phyloP scores from a whole-genome alignment of 192 early-diverging fungal species.

The Geosiphon pyriformis region DNA sequence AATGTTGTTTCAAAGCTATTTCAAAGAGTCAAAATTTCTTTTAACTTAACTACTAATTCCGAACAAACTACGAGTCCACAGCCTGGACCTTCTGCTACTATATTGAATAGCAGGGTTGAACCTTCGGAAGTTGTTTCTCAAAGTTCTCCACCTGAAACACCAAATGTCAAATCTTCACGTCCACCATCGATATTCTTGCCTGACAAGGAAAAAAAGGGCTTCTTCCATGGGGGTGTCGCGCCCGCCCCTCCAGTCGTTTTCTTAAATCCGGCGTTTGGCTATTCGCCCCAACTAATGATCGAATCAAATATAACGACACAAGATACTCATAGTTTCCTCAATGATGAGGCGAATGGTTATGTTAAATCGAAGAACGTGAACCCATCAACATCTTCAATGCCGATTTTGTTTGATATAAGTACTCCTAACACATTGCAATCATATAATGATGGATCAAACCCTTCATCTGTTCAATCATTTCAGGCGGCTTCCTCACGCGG shows the following conservation, averaged over 20 bases:
- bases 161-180: neutral
- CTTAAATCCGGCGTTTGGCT: neutral
- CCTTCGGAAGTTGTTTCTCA: neutral
- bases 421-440: constrained; percentile 30
- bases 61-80: neutral
- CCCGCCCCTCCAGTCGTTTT: constrained; percentile 5
- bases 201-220: constrained; percentile 17
- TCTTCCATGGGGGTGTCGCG: neutral
- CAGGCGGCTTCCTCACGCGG: constrained; percentile 38
- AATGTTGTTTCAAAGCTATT: constrained; percentile 53
- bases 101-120: neutral
- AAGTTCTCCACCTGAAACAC: neutral
- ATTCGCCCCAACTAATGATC: neutral
- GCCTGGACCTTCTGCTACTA: neutral
- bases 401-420: neutral
- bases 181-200: neutral
- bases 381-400: neutral
- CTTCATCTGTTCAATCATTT: constrained; percentile 36
- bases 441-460: constrained; percentile 39
- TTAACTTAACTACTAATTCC: constrained; percentile 20
- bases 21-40: constrained; percentile 44
- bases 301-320: neutral
- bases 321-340: neutral
- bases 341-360: neutral
- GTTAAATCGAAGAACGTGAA: neutral